phyloP scores from a whole-genome alignment of 768 basidiomycete species.

The Suillus weaverae region DNA sequence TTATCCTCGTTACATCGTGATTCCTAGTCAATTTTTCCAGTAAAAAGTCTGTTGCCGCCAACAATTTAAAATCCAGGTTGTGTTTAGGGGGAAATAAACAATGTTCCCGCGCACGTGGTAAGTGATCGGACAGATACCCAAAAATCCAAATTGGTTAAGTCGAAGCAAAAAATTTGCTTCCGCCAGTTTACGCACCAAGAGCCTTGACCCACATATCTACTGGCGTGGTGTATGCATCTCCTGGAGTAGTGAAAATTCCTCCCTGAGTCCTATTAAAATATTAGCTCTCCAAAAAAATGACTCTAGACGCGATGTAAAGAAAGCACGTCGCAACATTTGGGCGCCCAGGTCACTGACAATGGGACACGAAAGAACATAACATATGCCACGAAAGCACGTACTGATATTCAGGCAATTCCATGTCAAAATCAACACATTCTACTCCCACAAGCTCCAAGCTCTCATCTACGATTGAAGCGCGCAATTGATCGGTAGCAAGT shows the following conservation, averaged over 20 bases:
- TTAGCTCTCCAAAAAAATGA: conserved; percentile 18
- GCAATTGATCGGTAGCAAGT: conserved; percentile 80
- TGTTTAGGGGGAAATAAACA: conserved; percentile 6
- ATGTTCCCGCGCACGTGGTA: conserved; percentile 23
- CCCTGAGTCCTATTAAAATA: conserved; percentile 65
- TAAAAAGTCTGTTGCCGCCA: conserved; percentile 58
- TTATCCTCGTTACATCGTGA: conserved; percentile 70
- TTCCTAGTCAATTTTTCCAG: conserved; percentile 72
- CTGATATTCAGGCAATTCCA: conserved; percentile 79
- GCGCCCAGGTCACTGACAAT: conserved; percentile 4
- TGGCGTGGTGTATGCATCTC: conserved; percentile 85
- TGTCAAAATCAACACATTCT: conserved; percentile 81
- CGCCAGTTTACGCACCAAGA: conserved; percentile 63
- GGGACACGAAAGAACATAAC: conserved; percentile 4
- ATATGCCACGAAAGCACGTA: conserved; percentile 40
- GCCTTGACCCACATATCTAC: conserved; percentile 91
- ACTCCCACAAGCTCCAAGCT: conserved; percentile 79
- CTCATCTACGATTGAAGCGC: conserved; percentile 83
- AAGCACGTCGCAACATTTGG: conserved; percentile 5
- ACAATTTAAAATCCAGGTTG: conserved; percentile 10
- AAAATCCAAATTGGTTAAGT: conserved; percentile 35
- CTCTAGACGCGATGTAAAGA: conserved; percentile 9
- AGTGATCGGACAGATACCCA: conserved; percentile 33
- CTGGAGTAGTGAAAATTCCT: conserved; percentile 83
- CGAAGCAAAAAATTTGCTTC: conserved; percentile 59